Evolutionary conservation across 805 yeast species (phyloP).

Genomic region (Metschnikowia colocasiae): DNA sequence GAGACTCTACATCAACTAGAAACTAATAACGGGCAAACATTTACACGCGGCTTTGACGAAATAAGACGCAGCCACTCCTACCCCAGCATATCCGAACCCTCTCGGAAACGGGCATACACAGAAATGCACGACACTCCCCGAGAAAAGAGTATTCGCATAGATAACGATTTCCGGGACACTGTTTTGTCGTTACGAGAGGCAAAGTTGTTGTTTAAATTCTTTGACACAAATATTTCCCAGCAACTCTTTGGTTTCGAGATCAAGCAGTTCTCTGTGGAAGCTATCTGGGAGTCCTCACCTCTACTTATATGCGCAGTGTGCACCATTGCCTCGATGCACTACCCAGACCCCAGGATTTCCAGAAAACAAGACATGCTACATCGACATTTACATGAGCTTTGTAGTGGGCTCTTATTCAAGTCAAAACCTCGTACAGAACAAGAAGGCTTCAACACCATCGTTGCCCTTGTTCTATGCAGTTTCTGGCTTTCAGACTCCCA

Average conservation of each 20-base stretch:
- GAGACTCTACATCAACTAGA: constrained; percentile 1
- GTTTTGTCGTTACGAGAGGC: constrained; percentile 41
- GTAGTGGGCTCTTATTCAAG: constrained; percentile 31
- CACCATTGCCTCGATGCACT: constrained; percentile 61
- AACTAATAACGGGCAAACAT: not conserved
- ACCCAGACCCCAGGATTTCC: constrained; percentile 36
- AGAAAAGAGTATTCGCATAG: not conserved
- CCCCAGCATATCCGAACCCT: not conserved
- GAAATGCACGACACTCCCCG: not conserved
- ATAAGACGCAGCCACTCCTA: not conserved
- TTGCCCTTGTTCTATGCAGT: constrained; percentile 61
- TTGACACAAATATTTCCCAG: constrained; percentile 54
- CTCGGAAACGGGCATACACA: not conserved
- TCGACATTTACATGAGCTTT: constrained; percentile 30
- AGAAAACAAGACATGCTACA: constrained; percentile 27
- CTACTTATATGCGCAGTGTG: constrained; percentile 57
- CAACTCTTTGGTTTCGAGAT: constrained; percentile 66
- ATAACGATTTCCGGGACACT: constrained; percentile 35
- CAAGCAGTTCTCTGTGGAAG: constrained; percentile 45
- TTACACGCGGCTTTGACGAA: not conserved
- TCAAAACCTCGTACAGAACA: constrained; percentile 41
- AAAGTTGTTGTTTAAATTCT: constrained; percentile 46
- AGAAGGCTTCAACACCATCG: constrained; percentile 57
- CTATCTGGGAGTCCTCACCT: constrained; percentile 54
- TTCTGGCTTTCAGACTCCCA: constrained; percentile 66